Conservation (phyloP, 2,329 filamentous ascomycete species). For the Claviceps sp. region DNA sequence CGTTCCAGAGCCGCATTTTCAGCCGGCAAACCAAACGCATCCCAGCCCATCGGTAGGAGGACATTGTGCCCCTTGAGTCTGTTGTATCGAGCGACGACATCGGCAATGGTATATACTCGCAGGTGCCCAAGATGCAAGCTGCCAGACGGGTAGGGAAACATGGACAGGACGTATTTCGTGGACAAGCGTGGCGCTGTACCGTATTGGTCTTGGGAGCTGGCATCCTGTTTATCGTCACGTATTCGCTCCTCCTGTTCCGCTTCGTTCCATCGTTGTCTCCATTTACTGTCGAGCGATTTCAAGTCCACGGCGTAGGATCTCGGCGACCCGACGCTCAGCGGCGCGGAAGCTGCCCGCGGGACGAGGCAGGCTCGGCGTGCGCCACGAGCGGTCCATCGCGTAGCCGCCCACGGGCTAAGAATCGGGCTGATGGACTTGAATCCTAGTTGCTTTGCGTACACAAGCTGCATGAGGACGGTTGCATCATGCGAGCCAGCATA, state of each 20-base stretch:
- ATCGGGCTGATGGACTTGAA: constrained; percentile 8
- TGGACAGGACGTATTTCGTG: constrained; percentile 59
- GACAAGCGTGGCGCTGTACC: constrained; percentile 19
- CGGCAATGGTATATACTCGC: constrained; percentile 81
- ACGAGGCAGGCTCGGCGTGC: neutral
- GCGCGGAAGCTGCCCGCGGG: neutral
- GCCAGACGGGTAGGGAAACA: constrained; percentile 90
- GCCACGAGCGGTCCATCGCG: neutral
- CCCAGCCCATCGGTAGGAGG: constrained; percentile 86
- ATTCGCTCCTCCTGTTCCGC: constrained; percentile 8
- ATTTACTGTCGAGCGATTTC: constrained; percentile 33
- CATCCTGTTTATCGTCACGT: neutral
- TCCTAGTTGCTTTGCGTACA: constrained; percentile 14
- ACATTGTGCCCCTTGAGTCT: constrained; percentile 62
- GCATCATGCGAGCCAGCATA: constrained; percentile 11
- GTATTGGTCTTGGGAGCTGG: constrained; percentile 8
- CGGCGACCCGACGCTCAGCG: constrained; percentile 5
- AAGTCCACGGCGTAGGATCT: constrained; percentile 33
- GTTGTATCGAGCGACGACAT: constrained; percentile 67
- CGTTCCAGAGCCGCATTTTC: constrained; percentile 84
- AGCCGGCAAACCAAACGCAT: constrained; percentile 80
- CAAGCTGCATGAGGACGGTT: constrained; percentile 14
- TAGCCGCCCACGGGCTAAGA: constrained; percentile 2
- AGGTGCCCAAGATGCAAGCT: constrained; percentile 77
- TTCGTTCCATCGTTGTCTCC: constrained; percentile 33